Base-by-base conservation (phyloP, 1,284 basidiomycete genomes). In the Lentinula novae-zelandiae region DNA sequence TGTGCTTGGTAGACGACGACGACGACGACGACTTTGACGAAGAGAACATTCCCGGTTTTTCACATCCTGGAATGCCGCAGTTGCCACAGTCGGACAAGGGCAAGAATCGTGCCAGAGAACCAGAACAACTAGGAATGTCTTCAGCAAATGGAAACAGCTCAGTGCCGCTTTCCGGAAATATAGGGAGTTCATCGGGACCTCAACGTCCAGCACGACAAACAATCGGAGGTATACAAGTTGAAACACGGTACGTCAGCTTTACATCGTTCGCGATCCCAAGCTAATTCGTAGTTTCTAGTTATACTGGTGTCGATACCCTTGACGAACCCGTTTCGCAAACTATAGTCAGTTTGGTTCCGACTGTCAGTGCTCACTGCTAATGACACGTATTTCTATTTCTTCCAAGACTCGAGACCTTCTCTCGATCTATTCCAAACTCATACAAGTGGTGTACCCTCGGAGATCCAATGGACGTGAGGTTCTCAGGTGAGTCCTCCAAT, bases 401-500 rank as follows among this genome's bases (percentile, higher is more conserved):
- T 42, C 56, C 13, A 69, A 96, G 94, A 85, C 85, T 69, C 86
- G 95, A 55, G 95, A 97, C 72, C 77, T 96, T 20, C 71, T 87
- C 13, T 96, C 95, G 0, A 95, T 98, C 66, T 95, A 95, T 70
- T 82, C 87, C 40, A 98, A 98, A 73, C 82, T 97, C 5, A 81
- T 96, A 3, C 95, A 97, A 77, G 95, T 98, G 3, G 78, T 97
- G 38, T 96, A 95, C 67, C 95, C 95, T 10, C 86, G 89, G 8
- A 84, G 85, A 67, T 79, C 87, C 5, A 82, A 81, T 1, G 85
- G 86, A n/a, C 84, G 90, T 60, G 92, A 93, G 74, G 90, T 94
- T 4, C 75, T 95, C 31, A 82, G 83, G 92, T 91, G 57, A 62
- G 80, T 64, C 59, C 58, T 10, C 31, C 20, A 44, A 20, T n/a